Evolutionary conservation across 495 filamentous ascomycete genomes (phyloP).

Genomic region (Hypoxylon crocopeplum): DNA sequence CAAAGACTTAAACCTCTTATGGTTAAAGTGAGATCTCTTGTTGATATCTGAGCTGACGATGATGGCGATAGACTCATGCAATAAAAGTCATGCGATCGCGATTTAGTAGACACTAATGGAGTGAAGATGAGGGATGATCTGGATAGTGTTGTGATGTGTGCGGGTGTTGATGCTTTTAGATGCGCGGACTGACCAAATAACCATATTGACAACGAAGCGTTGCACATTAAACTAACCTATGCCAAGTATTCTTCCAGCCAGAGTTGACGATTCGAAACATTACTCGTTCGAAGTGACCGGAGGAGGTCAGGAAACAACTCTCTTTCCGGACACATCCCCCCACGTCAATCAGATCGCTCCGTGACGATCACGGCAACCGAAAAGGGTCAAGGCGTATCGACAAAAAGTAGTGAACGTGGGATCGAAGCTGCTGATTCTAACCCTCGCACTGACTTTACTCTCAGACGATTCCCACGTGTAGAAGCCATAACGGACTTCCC

Average conservation of each 20-base stretch:
- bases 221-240: too few species aligned
- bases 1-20: neutral
- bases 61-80: neutral
- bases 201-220: too few species aligned
- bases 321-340: constrained; percentile 21
- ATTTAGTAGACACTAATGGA: neutral
- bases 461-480: neutral
- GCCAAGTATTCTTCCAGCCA: neutral
- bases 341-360: constrained; percentile 22
- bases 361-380: constrained; percentile 26
- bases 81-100: constrained; percentile 3
- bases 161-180: too few species aligned
- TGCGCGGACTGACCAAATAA: too few species aligned
- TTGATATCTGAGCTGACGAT: neutral
- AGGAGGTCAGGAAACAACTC: neutral
- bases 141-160: neutral
- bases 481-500: constrained; percentile 7
- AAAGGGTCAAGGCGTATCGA: constrained; percentile 23
- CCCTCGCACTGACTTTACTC: neutral
- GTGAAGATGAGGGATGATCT: too few species aligned
- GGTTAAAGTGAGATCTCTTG: neutral
- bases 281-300: constrained; percentile 19
- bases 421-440: constrained; percentile 5
- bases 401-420: constrained; percentile 1
- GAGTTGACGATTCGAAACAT: constrained; percentile 27